Conservation (phyloP, 1,139 yeast species). For the Pichia sorboxylosa region DNA sequence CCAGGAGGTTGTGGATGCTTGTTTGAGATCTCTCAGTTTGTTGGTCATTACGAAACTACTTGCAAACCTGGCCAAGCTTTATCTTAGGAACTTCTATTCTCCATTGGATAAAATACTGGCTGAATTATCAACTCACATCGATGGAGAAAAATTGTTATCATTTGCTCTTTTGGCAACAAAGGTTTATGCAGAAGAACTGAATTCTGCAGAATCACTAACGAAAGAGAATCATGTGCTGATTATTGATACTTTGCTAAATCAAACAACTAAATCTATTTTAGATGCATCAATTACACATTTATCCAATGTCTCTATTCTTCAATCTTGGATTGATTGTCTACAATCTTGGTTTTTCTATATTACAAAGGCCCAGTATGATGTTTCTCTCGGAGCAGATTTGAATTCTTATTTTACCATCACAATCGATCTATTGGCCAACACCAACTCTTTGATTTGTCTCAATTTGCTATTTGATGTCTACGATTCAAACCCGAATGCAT, state of each 20-base stretch:
- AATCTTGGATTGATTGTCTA: conserved; percentile 24
- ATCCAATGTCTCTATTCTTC: conserved; percentile 14
- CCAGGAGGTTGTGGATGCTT: conserved; percentile 12
- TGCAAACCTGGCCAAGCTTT: conserved; percentile 46
- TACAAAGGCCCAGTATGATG: conserved; percentile 29
- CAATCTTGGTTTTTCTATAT: conserved; percentile 32
- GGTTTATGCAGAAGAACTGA: conserved; percentile 10
- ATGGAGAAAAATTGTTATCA: background rate
- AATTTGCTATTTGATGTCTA: conserved; percentile 33
- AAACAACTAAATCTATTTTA: conserved; percentile 24
- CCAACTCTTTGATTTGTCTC: conserved; percentile 21
- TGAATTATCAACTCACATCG: background rate
- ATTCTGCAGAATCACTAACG: conserved; percentile 11
- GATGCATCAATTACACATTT: conserved; percentile 22
- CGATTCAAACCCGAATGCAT: conserved; percentile 35
- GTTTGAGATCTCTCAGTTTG: conserved; percentile 13
- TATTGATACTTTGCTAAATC: conserved; percentile 4
- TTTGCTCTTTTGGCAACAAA: conserved; percentile 6
- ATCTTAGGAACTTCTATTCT: conserved; percentile 27
- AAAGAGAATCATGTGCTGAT: conserved; percentile 5
- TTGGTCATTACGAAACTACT: conserved; percentile 34
- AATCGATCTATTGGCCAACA: conserved; percentile 15
- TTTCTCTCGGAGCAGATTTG: conserved; percentile 29
- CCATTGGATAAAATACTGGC: conserved; percentile 23
- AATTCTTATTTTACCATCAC: conserved; percentile 22